These are phyloP conservation scores for Annulohypoxylon moriforme DNA, from an alignment of 495 filamentous ascomycete genomes.

Conservation along the genomic window DNA sequence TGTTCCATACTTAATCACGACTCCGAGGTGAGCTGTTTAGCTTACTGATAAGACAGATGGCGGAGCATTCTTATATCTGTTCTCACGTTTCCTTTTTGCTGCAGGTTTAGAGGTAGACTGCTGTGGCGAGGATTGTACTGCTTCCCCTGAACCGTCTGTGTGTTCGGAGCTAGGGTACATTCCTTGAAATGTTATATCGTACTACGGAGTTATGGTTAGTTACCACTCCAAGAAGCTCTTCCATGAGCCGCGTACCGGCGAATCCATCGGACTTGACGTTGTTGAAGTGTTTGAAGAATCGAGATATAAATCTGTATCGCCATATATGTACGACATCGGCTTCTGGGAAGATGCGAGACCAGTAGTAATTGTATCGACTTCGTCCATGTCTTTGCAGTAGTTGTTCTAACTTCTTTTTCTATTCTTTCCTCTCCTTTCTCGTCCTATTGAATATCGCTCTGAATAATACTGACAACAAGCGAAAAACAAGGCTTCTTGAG, in stretches of 20 bases:
- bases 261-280: slow-evolving; percentile 56
- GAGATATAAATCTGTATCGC: slow-evolving; percentile 54
- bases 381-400: slow-evolving; percentile 46
- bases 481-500: slow-evolving; percentile 1
- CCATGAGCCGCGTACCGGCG: slow-evolving; percentile 46
- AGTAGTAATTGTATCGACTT: slow-evolving; percentile 42
- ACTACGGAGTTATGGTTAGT: slow-evolving; percentile 45
- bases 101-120: slow-evolving; percentile 53
- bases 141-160: slow-evolving; percentile 43
- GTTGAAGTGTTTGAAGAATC: slow-evolving; percentile 52
- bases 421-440: slow-evolving; percentile 3
- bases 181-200: slow-evolving; percentile 49
- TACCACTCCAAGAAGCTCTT: background rate
- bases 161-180: slow-evolving; percentile 55
- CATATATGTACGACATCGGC: slow-evolving; percentile 52
- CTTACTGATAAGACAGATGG: slow-evolving; percentile 61
- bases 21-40: background rate
- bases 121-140: slow-evolving; percentile 54
- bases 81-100: slow-evolving; percentile 60
- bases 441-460: background rate
- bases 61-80: slow-evolving; percentile 63
- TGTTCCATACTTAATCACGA: background rate
- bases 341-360: slow-evolving; percentile 53
- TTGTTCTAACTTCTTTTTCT: background rate
- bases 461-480: background rate